These are phyloP conservation scores for Solanum sejunctum DNA, from an alignment of 257 asterid species.

Conservation along the genomic window DNA sequence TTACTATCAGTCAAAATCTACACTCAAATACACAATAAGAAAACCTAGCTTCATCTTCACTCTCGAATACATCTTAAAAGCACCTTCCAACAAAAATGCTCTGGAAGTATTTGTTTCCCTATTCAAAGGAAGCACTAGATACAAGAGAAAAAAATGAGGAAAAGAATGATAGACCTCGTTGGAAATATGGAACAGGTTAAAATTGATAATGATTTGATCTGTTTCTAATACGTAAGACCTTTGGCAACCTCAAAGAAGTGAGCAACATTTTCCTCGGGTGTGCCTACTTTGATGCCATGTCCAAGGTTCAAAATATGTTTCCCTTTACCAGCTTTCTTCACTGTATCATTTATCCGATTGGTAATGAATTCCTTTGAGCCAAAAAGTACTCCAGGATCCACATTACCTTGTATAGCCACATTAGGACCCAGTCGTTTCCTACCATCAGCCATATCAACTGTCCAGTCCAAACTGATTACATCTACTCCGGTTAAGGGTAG, in stretches of 20 bases:
- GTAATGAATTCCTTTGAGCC: constrained; percentile 95
- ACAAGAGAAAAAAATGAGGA: background rate
- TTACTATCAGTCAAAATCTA: background rate
- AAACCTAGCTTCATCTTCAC: background rate
- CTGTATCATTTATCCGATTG: constrained; percentile 70
- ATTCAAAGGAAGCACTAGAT: background rate
- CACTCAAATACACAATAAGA: background rate
- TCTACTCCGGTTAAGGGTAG: constrained; percentile 85
- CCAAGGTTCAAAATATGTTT: constrained; percentile 95
- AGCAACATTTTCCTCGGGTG: constrained; percentile 97
- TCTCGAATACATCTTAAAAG: background rate
- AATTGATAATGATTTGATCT: background rate
- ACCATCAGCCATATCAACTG: constrained; percentile 96
- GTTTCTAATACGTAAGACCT: constrained; percentile 57
- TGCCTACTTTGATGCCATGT: constrained; percentile 90
- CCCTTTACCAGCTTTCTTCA: constrained; percentile 81
- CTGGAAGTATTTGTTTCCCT: background rate
- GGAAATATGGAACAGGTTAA: constrained; percentile 4
- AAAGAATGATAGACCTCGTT: constrained; percentile 2
- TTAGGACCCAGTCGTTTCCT: constrained; percentile 67
- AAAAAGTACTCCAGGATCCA: constrained; percentile 95
- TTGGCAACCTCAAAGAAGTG: constrained; percentile 97
- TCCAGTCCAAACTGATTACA: constrained; percentile 97
- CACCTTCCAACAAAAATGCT: background rate
- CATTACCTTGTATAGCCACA: constrained; percentile 89